These are phyloP conservation scores for Aegilops speltoides DNA, from an alignment of 176 grass and related monocot species.

Conservation along the genomic window DNA sequence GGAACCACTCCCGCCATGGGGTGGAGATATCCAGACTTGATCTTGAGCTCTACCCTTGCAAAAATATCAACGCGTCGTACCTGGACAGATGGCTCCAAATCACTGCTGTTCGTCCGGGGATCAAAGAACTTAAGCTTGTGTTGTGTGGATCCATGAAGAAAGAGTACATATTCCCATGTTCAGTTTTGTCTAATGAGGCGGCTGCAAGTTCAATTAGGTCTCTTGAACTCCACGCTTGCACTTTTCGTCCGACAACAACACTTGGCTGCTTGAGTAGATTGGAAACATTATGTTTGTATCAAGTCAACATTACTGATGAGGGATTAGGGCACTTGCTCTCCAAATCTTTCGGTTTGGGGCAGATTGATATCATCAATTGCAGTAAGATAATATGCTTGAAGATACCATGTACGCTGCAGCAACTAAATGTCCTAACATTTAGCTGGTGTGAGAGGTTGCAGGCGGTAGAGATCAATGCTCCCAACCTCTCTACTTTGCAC, in stretches of 20 bases:
- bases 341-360: not conserved
- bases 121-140: not conserved
- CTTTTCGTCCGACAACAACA: not conserved
- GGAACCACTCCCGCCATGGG: not conserved
- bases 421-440: not conserved
- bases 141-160: not conserved
- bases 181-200: not conserved
- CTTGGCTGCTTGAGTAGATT: not conserved
- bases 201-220: not conserved
- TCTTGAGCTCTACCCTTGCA: not conserved
- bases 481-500: not conserved
- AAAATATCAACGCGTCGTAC: not conserved
- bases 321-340: not conserved
- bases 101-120: not conserved
- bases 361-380: not conserved
- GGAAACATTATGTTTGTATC: not conserved
- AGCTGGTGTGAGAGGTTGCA: not conserved
- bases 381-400: not conserved
- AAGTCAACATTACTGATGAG: not conserved
- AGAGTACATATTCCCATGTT: not conserved
- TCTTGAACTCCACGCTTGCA: not conserved
- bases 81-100: not conserved
- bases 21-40: not conserved
- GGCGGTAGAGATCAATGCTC: not conserved
- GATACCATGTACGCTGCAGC: not conserved